Evolutionary conservation across 768 basidiomycete species (phyloP), one percentile per base, ranked within the genome.

Genomic region (Kwoniella bestiolae): DNA sequence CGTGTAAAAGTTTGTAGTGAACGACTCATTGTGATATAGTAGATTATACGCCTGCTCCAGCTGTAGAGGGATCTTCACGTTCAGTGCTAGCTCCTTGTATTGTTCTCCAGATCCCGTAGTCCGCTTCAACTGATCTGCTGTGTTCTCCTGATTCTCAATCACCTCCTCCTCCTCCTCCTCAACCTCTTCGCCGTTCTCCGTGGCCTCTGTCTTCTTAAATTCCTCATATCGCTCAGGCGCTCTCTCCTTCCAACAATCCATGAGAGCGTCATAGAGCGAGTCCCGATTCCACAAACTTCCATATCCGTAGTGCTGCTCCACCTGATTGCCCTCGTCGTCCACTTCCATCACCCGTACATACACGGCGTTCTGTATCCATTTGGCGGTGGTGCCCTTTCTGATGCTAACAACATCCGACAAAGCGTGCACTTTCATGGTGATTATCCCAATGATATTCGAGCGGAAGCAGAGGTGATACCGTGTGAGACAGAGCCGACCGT

Each of bases 361-460:
- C 1, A 73, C 47, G 16, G 72, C 72, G 50, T 73, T 73, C 34
- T 73, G 72, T 26, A 73, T 73, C 72, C 72, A 73, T 38, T 73
- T 73, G 23, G 72, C 72, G 31, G 72, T 73, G 0, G 72, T 73
- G 1, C 62, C 63, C 26, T 65, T 67, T 38, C 67, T 52, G 7
- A 73, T 60, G 12, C 35, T 46, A 29, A 50, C 26, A 11, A 73
- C 18, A 26, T 70, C 60, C 7, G 18, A 26, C 16, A 73, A 41
- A 6, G 62, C 47, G 34, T 73, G 62, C 7, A 73, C 60, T 29
- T 60, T 57, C 57, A 68, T 64, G 2, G 72, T 73, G 1, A 63
- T 55, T 31, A 51, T 55, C 12, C 72, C 72, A 18, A 73, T 45
- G 60, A 73, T 73, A 44, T 73, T 73, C 44, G 66, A 62, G 26